Conservation (phyloP, 495 filamentous ascomycete genomes). For the Hypoxylon rickii region DNA sequence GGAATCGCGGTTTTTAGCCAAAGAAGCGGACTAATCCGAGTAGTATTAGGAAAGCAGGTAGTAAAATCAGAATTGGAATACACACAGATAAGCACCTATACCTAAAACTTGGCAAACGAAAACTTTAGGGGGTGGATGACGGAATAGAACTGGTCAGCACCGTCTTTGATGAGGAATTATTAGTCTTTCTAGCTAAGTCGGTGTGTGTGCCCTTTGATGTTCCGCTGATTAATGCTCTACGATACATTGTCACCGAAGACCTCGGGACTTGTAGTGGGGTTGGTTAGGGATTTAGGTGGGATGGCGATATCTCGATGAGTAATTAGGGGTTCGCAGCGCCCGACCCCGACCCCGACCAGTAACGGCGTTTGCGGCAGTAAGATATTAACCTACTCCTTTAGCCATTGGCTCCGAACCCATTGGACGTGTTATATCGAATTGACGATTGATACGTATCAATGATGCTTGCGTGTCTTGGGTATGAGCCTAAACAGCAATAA, state of each 20-base stretch:
- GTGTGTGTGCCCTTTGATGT: too few species aligned
- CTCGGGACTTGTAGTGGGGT: slow-evolving; percentile 4
- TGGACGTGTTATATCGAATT: too few species aligned
- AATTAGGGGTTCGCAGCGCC: background rate
- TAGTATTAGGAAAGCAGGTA: background rate
- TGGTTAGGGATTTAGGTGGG: too few species aligned
- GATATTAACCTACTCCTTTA: slow-evolving; percentile 19
- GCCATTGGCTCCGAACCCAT: background rate
- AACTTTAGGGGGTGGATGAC: too few species aligned
- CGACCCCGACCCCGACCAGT: slow-evolving; percentile 7
- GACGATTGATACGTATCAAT: too few species aligned
- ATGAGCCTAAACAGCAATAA: background rate
- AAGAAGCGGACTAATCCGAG: too few species aligned
- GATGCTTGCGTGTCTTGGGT: too few species aligned
- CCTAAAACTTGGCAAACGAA: too few species aligned
- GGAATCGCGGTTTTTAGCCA: background rate
- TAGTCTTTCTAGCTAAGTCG: too few species aligned
- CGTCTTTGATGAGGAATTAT: too few species aligned
- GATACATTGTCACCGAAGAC: background rate
- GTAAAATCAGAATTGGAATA: background rate
- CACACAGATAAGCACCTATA: too few species aligned
- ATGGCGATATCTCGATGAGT: slow-evolving; percentile 11
- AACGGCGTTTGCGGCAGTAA: slow-evolving; percentile 24
- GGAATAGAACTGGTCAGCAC: too few species aligned
- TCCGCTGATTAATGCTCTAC: background rate